These are phyloP conservation scores for Citrus cavaleriei DNA, from an alignment of 345 rosid species.

Conservation along the genomic window DNA sequence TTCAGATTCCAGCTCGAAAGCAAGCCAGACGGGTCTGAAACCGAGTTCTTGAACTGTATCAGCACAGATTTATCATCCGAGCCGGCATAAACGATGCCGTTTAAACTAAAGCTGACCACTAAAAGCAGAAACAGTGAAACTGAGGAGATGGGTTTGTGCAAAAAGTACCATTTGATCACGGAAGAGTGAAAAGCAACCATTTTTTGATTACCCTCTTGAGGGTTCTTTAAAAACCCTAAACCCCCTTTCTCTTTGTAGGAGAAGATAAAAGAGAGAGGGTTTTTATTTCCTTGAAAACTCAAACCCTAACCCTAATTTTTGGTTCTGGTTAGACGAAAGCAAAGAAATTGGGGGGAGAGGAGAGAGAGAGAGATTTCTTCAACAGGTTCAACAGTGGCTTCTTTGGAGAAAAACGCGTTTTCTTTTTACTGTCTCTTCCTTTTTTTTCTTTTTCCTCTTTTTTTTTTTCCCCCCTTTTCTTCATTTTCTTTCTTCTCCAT, in stretches of 20 bases:
- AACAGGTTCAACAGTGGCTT: constrained; percentile 35
- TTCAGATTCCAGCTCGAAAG: constrained; percentile 54
- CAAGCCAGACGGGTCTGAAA: constrained; percentile 60
- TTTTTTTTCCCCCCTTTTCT: background rate
- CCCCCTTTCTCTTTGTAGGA: constrained; percentile 7
- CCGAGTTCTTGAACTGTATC: constrained; percentile 60
- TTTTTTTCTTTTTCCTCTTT: background rate
- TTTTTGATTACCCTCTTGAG: constrained; percentile 30
- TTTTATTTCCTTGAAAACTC: background rate
- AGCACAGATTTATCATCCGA: constrained; percentile 60
- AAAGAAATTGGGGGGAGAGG: background rate
- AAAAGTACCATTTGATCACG: constrained; percentile 47
- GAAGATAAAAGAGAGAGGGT: constrained; percentile 2
- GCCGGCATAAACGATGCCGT: constrained; percentile 26
- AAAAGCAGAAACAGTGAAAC: constrained; percentile 28
- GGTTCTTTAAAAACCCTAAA: constrained; percentile 18
- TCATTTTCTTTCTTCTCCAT: background rate
- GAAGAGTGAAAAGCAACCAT: constrained; percentile 50
- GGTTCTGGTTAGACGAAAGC: constrained; percentile 15
- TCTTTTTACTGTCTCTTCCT: constrained; percentile 12
- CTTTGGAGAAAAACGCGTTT: constrained; percentile 59
- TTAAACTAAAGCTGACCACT: constrained; percentile 17
- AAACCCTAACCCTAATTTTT: constrained; percentile 42
- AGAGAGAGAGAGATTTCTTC: constrained; percentile 4
- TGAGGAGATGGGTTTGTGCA: constrained; percentile 26